Base-by-base conservation (phyloP, 805 yeast species). In the Teunomyces tritomae region DNA sequence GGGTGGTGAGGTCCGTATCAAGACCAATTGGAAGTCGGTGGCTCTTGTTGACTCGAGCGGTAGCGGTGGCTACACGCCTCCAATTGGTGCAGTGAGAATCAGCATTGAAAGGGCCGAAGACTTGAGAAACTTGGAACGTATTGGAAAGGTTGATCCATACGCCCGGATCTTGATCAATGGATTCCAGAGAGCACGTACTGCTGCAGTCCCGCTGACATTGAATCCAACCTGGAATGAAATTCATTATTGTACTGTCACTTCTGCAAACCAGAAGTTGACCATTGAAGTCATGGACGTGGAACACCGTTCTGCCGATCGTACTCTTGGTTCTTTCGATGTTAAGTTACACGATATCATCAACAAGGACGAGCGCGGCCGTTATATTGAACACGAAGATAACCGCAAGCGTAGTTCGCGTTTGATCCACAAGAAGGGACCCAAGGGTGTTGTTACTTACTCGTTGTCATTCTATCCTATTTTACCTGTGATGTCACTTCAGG, bases 131-230 rank as follows among this genome's bases (percentile, higher is more conserved):
- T 76, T 91, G 67, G 97, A 92, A 65, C 85, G 81, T 47, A 76
- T 94, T 50, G 98, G 98, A 50, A 88, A 83, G 58, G 82, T 90
- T 62, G 98, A 94, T 67, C 99, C 99, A 39, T 94, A 92, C 62
- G 82, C 83, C 6, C 82, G 96, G 59, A 73, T 92, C 11, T 68
- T 89, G 60, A 78, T 89, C 42, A 91, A 90, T 62, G 90, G 90
- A 50, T 74, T 82, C 55, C 82, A 82, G 55, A 82, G 81, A 62
- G 87, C 84, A 16, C 81, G 98, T 68, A 94, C 97, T 2, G 76
- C 79, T 47, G 79, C 88, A 9, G 64, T 73, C 47, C 83, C 80
- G 17, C 79, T 84, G 20, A 83, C 88, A 0, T 73, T 84, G 57
- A 74, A 87, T 53, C 99, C 99, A 5, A 82, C 80, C 5, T 94